These are phyloP conservation scores for Tuber magnatum DNA, from an alignment of 495 filamentous ascomycete species.

Conservation along the genomic window DNA sequence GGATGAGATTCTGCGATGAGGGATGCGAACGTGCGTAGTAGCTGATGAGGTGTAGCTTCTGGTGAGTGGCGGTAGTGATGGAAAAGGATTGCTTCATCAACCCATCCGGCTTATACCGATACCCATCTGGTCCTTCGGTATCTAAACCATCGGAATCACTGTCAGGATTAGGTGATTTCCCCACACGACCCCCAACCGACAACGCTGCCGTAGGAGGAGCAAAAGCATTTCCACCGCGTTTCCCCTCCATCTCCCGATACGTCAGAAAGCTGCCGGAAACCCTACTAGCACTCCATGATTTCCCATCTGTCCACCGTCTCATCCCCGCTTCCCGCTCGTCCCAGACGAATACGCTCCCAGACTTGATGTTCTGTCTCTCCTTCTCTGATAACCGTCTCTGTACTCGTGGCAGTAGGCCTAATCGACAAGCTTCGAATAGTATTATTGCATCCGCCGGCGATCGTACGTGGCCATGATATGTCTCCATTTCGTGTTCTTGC, in stretches of 20 bases:
- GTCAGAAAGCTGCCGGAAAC: constrained; percentile 97
- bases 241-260: constrained; percentile 98
- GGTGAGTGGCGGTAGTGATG: constrained; percentile 81
- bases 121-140: constrained; percentile 88
- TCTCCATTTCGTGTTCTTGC: constrained; percentile 62
- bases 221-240: constrained; percentile 63
- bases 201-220: constrained; percentile 48
- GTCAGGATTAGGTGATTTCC: constrained; percentile 73
- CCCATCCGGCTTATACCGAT: constrained; percentile 93
- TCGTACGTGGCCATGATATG: constrained; percentile 86
- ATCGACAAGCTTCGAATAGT: constrained; percentile 89
- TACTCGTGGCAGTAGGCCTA: constrained; percentile 82
- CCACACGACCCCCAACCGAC: constrained; percentile 47
- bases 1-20: constrained; percentile 58
- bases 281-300: constrained; percentile 96
- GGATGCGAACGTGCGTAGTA: constrained; percentile 80
- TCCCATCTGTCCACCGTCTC: constrained; percentile 96
- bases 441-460: constrained; percentile 93
- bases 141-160: constrained; percentile 76
- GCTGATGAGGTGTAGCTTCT: constrained; percentile 93
- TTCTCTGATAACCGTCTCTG: constrained; percentile 93
- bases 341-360: constrained; percentile 97
- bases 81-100: constrained; percentile 99
- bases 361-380: constrained; percentile 86
- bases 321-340: constrained; percentile 97